Evolutionary conservation across 176 grass and related monocot genomes (phyloP).

Genomic region (Typha latifolia): DNA sequence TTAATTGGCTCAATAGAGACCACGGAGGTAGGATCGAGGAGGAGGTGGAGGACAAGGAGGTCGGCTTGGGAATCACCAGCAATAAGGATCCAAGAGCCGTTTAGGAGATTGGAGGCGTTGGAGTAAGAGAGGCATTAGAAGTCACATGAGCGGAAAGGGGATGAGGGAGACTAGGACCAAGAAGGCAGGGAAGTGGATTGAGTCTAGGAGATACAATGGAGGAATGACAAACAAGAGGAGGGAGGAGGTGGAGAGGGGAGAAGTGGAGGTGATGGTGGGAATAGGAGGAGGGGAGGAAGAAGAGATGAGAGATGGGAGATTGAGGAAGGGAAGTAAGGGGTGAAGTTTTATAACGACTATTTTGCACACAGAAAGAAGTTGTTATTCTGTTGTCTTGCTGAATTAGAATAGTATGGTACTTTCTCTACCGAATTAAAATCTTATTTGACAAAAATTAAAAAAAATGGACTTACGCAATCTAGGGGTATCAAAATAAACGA

Average conservation of each 20-base stretch:
- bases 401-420: no score
- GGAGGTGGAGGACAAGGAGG: conserved; percentile 61
- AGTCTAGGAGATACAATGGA: conserved; percentile 54
- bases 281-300: conserved; percentile 30
- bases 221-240: conserved; percentile 42
- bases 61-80: conserved; percentile 88
- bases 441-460: no score
- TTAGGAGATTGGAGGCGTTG: conserved; percentile 65
- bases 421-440: no score
- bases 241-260: neutral
- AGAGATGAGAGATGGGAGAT: conserved; percentile 37
- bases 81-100: conserved; percentile 78
- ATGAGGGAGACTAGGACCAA: conserved; percentile 55
- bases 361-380: no score
- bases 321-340: conserved; percentile 66
- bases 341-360: no score
- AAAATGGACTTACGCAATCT: no score
- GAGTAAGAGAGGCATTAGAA: conserved; percentile 54
- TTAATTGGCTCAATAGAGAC: conserved; percentile 40
- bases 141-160: conserved; percentile 36
- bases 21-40: conserved; percentile 45
- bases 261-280: neutral
- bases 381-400: no score
- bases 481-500: no score
- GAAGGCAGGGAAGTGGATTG: conserved; percentile 1